phyloP scores from a whole-genome alignment of 1,284 basidiomycete genomes.

The Sporisorium iseilematis-ciliati region DNA sequence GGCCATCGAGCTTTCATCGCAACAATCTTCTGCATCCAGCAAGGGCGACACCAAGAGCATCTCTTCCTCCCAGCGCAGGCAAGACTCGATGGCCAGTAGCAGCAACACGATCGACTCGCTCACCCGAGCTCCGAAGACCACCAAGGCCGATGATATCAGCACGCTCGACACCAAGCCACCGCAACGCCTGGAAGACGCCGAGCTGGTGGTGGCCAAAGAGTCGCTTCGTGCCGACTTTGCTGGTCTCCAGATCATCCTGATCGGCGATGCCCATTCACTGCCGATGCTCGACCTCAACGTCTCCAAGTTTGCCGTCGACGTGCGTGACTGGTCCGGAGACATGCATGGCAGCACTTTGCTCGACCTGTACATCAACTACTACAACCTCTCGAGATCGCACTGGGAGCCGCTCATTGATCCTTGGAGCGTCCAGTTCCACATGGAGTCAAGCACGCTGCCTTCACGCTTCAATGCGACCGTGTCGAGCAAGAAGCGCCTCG shows the following conservation, averaged over 20 bases:
- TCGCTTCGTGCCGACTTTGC: conserved; percentile 61
- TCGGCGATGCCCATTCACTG: conserved; percentile 94
- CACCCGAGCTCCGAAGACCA: conserved; percentile 13
- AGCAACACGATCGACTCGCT: conserved; percentile 46
- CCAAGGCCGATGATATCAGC: conserved; percentile 16
- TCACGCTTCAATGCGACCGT: conserved; percentile 77
- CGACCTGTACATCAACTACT: conserved; percentile 89
- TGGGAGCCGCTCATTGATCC: conserved; percentile 99
- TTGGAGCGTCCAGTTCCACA: conserved; percentile 83
- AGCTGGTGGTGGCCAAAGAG: conserved; percentile 67
- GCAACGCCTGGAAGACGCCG: conserved; percentile 48
- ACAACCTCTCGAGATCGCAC: conserved; percentile 97
- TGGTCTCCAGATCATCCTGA: conserved; percentile 91
- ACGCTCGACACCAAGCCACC: conserved; percentile 12
- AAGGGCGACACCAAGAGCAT: conserved; percentile 43
- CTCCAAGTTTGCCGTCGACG: conserved; percentile 84
- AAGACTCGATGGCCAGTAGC: conserved; percentile 41
- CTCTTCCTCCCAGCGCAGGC: conserved; percentile 40
- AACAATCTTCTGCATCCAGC: conserved; percentile 22
- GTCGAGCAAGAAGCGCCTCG: conserved; percentile 84
- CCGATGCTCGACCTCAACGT: conserved; percentile 91
- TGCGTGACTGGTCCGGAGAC: conserved; percentile 94
- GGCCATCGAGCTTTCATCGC: conserved; percentile 79
- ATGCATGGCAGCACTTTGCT: conserved; percentile 72
- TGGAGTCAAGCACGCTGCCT: conserved; percentile 69